A percentile compares a stretch with the other conserved stretches of the same genome.
Conservation (phyloP, 768 basidiomycete genomes). For the Naganishia vaughanmartiniae region DNA sequence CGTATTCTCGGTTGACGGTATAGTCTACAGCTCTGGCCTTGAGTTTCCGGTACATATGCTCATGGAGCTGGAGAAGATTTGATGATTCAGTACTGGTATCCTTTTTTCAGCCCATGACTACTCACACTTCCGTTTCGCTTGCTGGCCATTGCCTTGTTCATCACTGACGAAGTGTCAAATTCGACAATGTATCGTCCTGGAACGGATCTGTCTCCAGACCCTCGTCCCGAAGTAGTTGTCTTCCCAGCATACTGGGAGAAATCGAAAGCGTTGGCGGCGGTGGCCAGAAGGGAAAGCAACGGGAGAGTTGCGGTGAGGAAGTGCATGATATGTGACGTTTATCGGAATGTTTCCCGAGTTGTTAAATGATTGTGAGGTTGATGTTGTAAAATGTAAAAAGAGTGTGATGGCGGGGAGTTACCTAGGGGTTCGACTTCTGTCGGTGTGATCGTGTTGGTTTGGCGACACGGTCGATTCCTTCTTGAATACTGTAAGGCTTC, state of each 20-base stretch:
- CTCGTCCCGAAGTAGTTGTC: slow-evolving; percentile 14
- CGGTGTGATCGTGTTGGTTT: slow-evolving; percentile 3
- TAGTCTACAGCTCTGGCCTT: slow-evolving; percentile 38
- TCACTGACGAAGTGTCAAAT: slow-evolving; percentile 53
- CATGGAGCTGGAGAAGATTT: slow-evolving; percentile 55
- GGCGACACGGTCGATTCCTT: not conserved
- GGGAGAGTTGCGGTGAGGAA: slow-evolving; percentile 22
- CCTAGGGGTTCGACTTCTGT: not conserved
- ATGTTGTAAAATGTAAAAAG: not conserved
- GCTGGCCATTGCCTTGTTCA: slow-evolving; percentile 35
- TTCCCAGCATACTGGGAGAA: slow-evolving; percentile 23
- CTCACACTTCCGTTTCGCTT: slow-evolving; percentile 25
- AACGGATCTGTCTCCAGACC: slow-evolving; percentile 36
- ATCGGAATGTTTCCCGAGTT: not conserved
- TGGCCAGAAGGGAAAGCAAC: slow-evolving; percentile 3
- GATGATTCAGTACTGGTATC: not conserved
- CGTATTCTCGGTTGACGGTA: slow-evolving; percentile 53
- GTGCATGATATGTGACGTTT: slow-evolving; percentile 1
- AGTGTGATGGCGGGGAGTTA: not conserved
- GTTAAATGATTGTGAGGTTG: not conserved
- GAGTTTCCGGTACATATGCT: slow-evolving; percentile 56
- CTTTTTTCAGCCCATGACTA: not conserved
- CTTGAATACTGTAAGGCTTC: not conserved
- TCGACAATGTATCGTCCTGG: slow-evolving; percentile 64
- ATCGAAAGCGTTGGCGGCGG: slow-evolving; percentile 15